Evolutionary conservation across 805 yeast genomes (phyloP), one percentile per base, ranked within the genome.

Genomic region (Wickerhamiella vanderwaltii): DNA sequence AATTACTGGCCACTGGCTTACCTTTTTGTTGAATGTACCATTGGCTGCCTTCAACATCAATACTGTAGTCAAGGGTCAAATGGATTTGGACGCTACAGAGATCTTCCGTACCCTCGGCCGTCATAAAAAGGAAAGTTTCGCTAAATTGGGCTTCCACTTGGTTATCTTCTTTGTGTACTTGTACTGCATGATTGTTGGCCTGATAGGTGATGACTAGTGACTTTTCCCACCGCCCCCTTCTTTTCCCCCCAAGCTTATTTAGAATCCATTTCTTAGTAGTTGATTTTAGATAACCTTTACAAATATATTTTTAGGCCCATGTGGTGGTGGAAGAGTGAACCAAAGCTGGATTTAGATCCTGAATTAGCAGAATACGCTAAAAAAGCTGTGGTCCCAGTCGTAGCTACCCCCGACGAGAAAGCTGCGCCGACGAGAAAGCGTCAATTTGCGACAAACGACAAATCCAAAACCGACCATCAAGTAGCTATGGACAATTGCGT

Each of bases 1-100:
- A 51, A 54, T 91, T 47, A 84, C 83, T 48, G 96, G 97, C 29
- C 83, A 82, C 66, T 91, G 96, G 95, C 76, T 84, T 61, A 75
- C 85, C 17, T 79, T 91, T 61, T 63, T 88, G 56, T 62, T 91
- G 59, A 87, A 87, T 64, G 64, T 81, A 50, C 97, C 97, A 38
- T 66, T 91, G 48, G 63, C 85, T 40, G 91, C 85, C 26, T 86
- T 69, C 71, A 88, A 88, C 60, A 75, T 67, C 45, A 79, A 81
- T 66, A 81, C 83, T 62, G 72, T 83, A 54, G 63, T 79, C 64
- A 77, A 72, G 53, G 84, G 85, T 62, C 79, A 77, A 63, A 86
- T 86, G 61, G 65, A 82, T 47, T 74, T 91, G 58, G 98, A 88
- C 63, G 97, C 98, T 45, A 88, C 98, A 30, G 98, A 91, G 65